A percentile compares a stretch with the other conserved stretches of the same genome.
phyloP scores from a whole-genome alignment of 1,284 basidiomycete genomes.

The Chondrostereum purpureum region DNA sequence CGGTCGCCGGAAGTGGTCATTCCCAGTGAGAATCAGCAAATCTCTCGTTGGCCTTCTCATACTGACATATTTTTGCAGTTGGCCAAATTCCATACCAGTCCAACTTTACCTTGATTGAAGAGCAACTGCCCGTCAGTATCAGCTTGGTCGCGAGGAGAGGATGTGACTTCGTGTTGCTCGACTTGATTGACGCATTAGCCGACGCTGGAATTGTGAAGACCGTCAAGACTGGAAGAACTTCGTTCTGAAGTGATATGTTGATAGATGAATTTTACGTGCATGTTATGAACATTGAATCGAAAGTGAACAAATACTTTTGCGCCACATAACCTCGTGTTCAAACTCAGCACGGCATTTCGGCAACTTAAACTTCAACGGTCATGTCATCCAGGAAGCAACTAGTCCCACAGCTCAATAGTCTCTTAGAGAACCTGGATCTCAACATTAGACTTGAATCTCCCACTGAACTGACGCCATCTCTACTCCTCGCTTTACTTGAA shows the following conservation, averaged over 20 bases:
- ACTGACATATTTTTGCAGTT: background rate
- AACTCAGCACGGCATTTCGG: background rate
- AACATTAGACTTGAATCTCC: slow-evolving; percentile 52
- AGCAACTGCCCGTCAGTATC: slow-evolving; percentile 1
- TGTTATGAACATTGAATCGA: too few relatives aligned
- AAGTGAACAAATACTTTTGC: too few relatives aligned
- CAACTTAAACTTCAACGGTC: background rate
- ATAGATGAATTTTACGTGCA: too few relatives aligned
- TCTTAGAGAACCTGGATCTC: slow-evolving; percentile 45
- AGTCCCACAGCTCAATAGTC: slow-evolving; percentile 31
- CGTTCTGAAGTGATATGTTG: slow-evolving; percentile 1
- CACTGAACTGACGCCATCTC: slow-evolving; percentile 61
- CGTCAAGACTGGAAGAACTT: slow-evolving; percentile 1
- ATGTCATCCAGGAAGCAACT: slow-evolving; percentile 6
- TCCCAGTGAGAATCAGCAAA: slow-evolving; percentile 2
- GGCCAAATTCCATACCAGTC: slow-evolving; percentile 2
- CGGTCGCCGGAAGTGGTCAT: background rate
- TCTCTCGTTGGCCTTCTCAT: background rate
- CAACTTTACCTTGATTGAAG: background rate
- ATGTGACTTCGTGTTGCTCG: slow-evolving; percentile 1
- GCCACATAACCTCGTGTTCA: too few relatives aligned
- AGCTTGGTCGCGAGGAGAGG: background rate
- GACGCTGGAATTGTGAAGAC: background rate
- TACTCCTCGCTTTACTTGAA: slow-evolving; percentile 62
- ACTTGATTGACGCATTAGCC: background rate